phyloP scores from a whole-genome alignment of 177 flowering plant species.

The Vitis hybrid region DNA sequence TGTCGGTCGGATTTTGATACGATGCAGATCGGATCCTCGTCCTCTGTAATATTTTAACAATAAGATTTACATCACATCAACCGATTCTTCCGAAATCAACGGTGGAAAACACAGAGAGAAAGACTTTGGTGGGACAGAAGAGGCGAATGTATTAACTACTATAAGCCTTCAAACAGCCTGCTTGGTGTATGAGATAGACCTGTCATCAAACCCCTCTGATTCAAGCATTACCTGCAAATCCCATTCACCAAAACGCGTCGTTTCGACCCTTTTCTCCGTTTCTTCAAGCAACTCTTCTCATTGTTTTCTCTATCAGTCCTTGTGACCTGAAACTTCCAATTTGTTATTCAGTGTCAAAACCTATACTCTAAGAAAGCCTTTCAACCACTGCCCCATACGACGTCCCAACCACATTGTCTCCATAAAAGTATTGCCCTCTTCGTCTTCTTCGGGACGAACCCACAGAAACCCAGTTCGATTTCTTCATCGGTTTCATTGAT shows the following conservation, averaged over 20 bases:
- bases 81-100: no score
- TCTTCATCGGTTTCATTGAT: not conserved
- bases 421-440: conserved; percentile 1
- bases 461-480: conserved; percentile 8
- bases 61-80: no score
- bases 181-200: conserved; percentile 20
- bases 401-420: conserved; percentile 25
- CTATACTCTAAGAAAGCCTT: conserved; percentile 25
- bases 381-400: conserved; percentile 31
- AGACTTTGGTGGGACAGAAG: no score
- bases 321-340: conserved; percentile 3
- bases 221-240: no score
- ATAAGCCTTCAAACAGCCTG: not conserved
- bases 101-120: no score
- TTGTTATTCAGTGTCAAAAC: conserved; percentile 9
- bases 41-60: no score
- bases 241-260: no score
- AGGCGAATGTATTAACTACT: no score
- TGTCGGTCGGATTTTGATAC: no score
- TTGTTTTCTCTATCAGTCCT: conserved; percentile 11
- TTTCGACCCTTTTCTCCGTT: conserved; percentile 13
- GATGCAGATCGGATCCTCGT: no score
- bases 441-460: not conserved
- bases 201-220: conserved; percentile 14
- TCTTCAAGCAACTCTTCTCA: conserved; percentile 29